Evolutionary conservation across 306 rosid genomes (phyloP).

Genomic region (Citrullus mucosospermus): DNA sequence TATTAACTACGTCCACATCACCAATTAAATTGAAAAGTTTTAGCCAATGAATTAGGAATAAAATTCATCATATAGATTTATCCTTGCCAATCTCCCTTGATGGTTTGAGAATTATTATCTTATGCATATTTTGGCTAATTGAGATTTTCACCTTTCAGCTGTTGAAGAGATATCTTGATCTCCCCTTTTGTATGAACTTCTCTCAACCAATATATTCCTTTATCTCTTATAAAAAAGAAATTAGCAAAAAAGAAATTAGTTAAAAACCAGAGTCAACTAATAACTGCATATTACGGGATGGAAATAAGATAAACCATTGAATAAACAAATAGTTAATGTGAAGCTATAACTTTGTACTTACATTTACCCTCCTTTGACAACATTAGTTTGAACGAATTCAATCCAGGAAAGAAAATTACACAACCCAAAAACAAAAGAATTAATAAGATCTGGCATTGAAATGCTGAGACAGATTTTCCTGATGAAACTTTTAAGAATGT

Average conservation of each 20-base stretch:
- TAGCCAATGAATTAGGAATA: background rate
- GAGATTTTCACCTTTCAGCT: too few species aligned
- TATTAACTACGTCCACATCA: background rate
- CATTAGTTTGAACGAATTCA: background rate
- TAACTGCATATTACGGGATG: background rate
- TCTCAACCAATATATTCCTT: too few species aligned
- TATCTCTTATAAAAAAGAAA: too few species aligned
- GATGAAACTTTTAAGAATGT: background rate
- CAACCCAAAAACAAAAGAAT: background rate
- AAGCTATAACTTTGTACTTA: background rate
- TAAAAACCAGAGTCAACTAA: too few species aligned
- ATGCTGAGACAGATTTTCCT: background rate
- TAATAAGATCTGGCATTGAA: background rate
- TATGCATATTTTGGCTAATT: too few species aligned
- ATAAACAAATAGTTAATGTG: background rate
- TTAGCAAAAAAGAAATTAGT: too few species aligned
- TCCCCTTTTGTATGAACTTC: too few species aligned
- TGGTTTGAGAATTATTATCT: too few species aligned
- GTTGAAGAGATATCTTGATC: too few species aligned
- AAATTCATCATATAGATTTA: background rate
- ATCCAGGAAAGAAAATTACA: background rate
- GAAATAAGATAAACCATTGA: background rate
- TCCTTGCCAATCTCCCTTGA: background rate
- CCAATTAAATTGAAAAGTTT: background rate
- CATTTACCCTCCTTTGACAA: background rate